phyloP scores from a whole-genome alignment of 371 early-diverging fungal species.

The Actinomucor elegans region DNA sequence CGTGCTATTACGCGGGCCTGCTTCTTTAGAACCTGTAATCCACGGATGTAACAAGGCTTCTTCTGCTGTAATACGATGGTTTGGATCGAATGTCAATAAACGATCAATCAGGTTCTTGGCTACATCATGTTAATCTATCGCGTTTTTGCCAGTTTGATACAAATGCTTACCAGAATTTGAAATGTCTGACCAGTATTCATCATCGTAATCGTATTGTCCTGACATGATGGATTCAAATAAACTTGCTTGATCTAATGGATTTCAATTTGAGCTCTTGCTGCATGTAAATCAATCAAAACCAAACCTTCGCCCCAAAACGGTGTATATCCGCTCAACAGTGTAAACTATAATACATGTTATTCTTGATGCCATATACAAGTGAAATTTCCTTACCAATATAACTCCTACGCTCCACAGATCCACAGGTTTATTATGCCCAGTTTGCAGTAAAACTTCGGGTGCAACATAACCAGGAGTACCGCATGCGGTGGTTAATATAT shows the following conservation, averaged over 20 bases:
- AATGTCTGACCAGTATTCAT: conserved; percentile 78
- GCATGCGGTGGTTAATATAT: conserved; percentile 75
- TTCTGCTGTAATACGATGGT: conserved; percentile 68
- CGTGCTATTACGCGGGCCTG: conserved; percentile 21
- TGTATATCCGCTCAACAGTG: conserved; percentile 82
- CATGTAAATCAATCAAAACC: no score
- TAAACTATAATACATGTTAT: conserved; percentile 55
- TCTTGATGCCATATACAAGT: no score
- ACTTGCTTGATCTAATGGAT: conserved; percentile 51
- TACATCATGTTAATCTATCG: conserved; percentile 15
- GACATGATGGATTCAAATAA: conserved; percentile 66
- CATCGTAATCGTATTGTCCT: conserved; percentile 72
- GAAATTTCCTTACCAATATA: conserved; percentile 61
- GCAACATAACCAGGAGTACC: conserved; percentile 91
- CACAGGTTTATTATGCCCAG: conserved; percentile 66
- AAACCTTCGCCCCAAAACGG: conserved; percentile 89
- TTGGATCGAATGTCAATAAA: conserved; percentile 72
- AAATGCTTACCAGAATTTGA: conserved; percentile 58
- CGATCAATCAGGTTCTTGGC: conserved; percentile 82
- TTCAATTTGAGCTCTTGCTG: no score
- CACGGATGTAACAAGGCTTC: conserved; percentile 79
- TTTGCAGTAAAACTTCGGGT: conserved; percentile 78
- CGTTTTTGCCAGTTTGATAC: neutral
- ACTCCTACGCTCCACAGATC: conserved; percentile 95
- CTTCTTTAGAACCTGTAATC: conserved; percentile 46